Evolutionary conservation across 257 asterid genomes (phyloP).

Genomic region (Solanum gandarillasii): DNA sequence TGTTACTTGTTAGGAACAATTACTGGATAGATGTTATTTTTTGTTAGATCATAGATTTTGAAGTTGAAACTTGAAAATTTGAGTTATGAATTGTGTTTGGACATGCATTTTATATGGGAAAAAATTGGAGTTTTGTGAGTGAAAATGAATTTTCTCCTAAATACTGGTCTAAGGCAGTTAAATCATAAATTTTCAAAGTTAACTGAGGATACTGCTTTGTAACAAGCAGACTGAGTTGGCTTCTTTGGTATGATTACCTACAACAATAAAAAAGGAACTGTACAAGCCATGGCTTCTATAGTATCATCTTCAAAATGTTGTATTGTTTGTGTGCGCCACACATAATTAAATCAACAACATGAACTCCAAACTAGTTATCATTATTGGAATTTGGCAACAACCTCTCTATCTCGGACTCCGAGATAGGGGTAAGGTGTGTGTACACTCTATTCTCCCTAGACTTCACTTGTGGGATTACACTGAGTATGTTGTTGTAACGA

Average conservation of each 20-base stretch:
- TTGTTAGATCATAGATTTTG: neutral
- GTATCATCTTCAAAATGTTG: neutral
- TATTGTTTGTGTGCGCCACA: neutral
- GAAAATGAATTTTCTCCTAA: neutral
- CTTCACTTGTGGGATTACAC: no score
- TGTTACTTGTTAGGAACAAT: neutral
- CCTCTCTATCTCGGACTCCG: no score
- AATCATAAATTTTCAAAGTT: neutral
- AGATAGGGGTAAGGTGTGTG: no score
- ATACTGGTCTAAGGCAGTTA: neutral
- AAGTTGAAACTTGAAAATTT: neutral
- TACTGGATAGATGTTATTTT: neutral
- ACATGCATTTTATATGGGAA: neutral
- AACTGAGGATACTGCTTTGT: neutral
- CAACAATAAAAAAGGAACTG: no score
- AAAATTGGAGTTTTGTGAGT: neutral
- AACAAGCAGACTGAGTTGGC: neutral
- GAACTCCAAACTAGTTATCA: neutral
- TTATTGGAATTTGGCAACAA: neutral
- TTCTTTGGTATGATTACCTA: neutral
- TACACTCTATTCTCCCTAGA: no score
- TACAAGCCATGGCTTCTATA: neutral
- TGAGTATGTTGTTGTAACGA: neutral
- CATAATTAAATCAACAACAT: neutral
- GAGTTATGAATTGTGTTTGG: neutral